A percentile compares a stretch with the other conserved stretches of the same genome.
phyloP scores from a whole-genome alignment of 192 early-diverging fungal genomes.

The Kappamyces sp. region DNA sequence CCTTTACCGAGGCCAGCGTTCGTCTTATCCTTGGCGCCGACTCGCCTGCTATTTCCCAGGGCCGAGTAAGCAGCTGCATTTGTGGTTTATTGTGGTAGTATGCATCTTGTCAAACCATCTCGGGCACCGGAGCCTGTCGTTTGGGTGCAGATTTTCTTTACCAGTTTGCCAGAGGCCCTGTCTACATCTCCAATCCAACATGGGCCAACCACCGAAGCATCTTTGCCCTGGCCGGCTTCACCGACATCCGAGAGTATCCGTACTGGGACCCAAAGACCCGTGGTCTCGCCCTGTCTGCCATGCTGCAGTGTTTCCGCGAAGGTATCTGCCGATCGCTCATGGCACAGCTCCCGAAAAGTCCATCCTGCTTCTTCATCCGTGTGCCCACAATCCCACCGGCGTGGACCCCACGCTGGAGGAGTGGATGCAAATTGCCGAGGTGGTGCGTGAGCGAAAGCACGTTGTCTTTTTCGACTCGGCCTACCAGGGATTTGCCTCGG shows the following conservation, averaged over 20 bases:
- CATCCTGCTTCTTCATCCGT: slow-evolving; percentile 88
- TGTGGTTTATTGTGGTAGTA: slow-evolving; percentile 20
- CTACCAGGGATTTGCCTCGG: slow-evolving; percentile 97
- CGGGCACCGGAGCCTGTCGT: slow-evolving; percentile 89
- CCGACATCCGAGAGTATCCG: slow-evolving; percentile 70
- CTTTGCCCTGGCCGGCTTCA: slow-evolving; percentile 76
- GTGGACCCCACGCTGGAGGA: slow-evolving; percentile 93
- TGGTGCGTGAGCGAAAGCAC: slow-evolving; percentile 59
- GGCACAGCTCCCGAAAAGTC: slow-evolving; percentile 67
- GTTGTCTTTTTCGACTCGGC: slow-evolving; percentile 98
- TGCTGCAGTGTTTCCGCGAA: slow-evolving; percentile 43
- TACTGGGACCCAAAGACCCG: slow-evolving; percentile 82
- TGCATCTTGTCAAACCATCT: slow-evolving; percentile 81
- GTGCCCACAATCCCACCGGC: slow-evolving; percentile 99
- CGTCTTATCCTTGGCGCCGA: slow-evolving; percentile 76
- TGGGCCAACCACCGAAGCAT: slow-evolving; percentile 95
- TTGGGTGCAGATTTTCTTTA: slow-evolving; percentile 78
- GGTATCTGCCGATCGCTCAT: background rate
- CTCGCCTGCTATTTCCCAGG: slow-evolving; percentile 63
- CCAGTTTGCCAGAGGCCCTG: slow-evolving; percentile 61
- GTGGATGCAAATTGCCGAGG: slow-evolving; percentile 86
- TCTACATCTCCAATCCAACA: slow-evolving; percentile 91
- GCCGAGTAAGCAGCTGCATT: slow-evolving; percentile 46
- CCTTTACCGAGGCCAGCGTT: slow-evolving; percentile 74
- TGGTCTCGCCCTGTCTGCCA: slow-evolving; percentile 71